Evolutionary conservation across 2,329 filamentous ascomycete genomes (phyloP).

Genomic region (Paracorniculantispora psalliotae): DNA sequence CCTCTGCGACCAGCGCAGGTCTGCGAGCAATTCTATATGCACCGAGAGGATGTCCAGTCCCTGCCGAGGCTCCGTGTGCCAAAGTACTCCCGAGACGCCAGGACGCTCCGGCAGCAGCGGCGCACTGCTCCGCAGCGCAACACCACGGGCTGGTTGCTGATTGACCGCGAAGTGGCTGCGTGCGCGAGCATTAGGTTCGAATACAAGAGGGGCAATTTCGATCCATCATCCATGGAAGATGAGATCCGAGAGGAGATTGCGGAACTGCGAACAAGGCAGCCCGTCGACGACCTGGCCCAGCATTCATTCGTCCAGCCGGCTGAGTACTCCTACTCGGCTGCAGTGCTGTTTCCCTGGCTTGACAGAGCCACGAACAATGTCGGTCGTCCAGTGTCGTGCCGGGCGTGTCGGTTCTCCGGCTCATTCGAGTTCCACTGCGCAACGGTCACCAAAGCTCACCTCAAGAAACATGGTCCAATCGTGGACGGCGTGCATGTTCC

Average conservation of each 20-base stretch:
- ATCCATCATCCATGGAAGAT: background rate
- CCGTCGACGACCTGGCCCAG: background rate
- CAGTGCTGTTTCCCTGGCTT: background rate
- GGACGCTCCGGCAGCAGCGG: background rate
- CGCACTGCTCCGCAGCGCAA: background rate
- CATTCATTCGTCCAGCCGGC: background rate
- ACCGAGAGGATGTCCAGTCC: background rate
- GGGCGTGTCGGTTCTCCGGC: background rate
- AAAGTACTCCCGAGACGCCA: background rate
- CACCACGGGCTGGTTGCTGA: background rate
- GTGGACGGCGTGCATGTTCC: background rate
- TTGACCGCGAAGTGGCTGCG: background rate
- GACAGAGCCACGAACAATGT: background rate
- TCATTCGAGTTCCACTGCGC: background rate
- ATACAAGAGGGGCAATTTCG: background rate
- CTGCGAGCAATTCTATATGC: background rate
- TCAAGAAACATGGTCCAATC: background rate
- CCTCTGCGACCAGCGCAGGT: background rate
- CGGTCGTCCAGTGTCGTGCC: background rate
- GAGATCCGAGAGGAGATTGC: background rate
- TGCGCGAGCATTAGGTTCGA: background rate
- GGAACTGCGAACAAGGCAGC: background rate
- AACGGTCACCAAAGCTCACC: background rate
- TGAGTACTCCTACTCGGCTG: background rate
- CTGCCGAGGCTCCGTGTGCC: background rate